These are phyloP conservation scores for Endotrypanum monterogeii DNA, from an alignment of 208 protist genomes.

Conservation along the genomic window DNA sequence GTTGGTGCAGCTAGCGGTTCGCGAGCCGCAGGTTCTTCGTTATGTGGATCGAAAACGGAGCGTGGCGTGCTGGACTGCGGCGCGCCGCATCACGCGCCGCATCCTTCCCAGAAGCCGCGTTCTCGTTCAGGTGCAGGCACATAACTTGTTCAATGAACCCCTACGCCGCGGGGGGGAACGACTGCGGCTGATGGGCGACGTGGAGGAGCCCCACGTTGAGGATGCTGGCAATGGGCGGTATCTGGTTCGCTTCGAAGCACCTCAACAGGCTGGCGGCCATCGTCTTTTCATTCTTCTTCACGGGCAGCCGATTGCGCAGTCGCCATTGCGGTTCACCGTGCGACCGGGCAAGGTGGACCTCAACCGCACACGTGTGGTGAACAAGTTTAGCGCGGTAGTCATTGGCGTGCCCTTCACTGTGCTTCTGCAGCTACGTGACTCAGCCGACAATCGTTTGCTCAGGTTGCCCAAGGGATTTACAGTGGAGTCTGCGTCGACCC, in stretches of 20 bases:
- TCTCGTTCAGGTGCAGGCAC: slow-evolving; percentile 28
- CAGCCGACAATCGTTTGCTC: slow-evolving; percentile 48
- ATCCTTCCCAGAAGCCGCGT: slow-evolving; percentile 25
- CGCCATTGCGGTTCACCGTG: slow-evolving; percentile 59
- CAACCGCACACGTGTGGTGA: slow-evolving; percentile 30
- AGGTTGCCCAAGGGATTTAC: not conserved
- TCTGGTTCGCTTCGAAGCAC: slow-evolving; percentile 45
- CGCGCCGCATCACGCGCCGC: slow-evolving; percentile 23
- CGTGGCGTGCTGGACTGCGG: slow-evolving; percentile 63
- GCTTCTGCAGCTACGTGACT: slow-evolving; percentile 42
- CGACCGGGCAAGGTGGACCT: slow-evolving; percentile 38
- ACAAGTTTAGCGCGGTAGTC: slow-evolving; percentile 58
- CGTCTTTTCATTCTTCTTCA: slow-evolving; percentile 59
- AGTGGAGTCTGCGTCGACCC: slow-evolving; percentile 15
- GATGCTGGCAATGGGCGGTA: slow-evolving; percentile 40
- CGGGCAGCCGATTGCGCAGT: slow-evolving; percentile 68
- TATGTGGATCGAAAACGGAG: slow-evolving; percentile 46
- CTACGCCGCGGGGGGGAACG: slow-evolving; percentile 33
- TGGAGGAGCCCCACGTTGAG: slow-evolving; percentile 22
- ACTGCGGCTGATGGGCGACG: slow-evolving; percentile 46
- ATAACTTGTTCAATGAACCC: slow-evolving; percentile 42
- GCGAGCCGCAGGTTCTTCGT: slow-evolving; percentile 35
- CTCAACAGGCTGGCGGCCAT: slow-evolving; percentile 44
- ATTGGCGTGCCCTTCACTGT: slow-evolving; percentile 59
- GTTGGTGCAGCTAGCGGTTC: slow-evolving; percentile 60